These are phyloP conservation scores for Ceratocystis ficicola DNA, from an alignment of 2,329 filamentous ascomycete genomes.

Conservation along the genomic window DNA sequence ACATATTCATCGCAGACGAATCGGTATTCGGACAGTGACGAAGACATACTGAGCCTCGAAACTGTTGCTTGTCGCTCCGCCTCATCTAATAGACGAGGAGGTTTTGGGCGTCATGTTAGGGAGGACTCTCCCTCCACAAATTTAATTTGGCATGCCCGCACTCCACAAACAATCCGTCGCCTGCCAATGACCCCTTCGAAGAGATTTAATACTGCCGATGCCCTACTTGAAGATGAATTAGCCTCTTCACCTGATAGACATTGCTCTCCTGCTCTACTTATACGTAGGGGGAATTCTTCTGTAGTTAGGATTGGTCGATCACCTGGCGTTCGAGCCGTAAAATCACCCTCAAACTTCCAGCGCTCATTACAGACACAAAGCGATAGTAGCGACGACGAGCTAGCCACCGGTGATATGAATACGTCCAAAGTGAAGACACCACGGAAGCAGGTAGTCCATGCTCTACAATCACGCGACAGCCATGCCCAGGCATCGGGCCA, in stretches of 20 bases:
- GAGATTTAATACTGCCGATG: conserved; percentile 11
- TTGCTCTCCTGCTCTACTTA: not conserved
- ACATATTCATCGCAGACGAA: not conserved
- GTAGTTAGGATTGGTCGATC: not conserved
- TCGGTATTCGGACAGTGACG: not conserved
- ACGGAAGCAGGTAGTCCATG: not conserved
- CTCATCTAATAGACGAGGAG: not conserved
- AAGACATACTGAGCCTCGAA: not conserved
- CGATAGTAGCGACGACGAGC: conserved; percentile 16
- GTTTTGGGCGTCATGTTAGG: not conserved
- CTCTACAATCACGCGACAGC: not conserved
- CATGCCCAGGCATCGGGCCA: not conserved
- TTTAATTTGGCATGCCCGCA: not conserved
- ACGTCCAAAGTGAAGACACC: conserved; percentile 5
- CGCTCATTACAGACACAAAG: not conserved
- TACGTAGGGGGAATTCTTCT: conserved; percentile 1
- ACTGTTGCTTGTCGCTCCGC: not conserved
- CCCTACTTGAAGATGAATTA: conserved; percentile 18
- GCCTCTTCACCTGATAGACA: conserved; percentile 17
- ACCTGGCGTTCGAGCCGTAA: not conserved
- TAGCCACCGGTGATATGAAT: conserved; percentile 11
- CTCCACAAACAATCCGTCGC: conserved; percentile 10
- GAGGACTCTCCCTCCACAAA: conserved; percentile 4
- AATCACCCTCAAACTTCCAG: not conserved
- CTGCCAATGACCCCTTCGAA: conserved; percentile 16